phyloP scores from a whole-genome alignment of 441 rosid genomes.

The Aquilaria agallochum region DNA sequence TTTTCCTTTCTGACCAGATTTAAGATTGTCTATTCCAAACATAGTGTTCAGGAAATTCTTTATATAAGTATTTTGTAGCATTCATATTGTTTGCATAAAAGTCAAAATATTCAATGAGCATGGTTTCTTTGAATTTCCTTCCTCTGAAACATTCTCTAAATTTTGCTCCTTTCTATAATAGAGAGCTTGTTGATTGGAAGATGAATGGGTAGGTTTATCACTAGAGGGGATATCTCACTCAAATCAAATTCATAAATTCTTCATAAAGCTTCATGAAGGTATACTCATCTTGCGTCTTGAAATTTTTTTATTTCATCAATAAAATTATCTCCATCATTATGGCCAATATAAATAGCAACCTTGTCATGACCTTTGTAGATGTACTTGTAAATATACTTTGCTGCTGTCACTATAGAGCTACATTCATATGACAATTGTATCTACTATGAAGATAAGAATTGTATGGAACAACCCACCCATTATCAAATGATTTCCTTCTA shows the following conservation, averaged over 20 bases:
- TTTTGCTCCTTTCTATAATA: not conserved
- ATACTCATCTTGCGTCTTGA: not conserved
- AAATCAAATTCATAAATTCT: not conserved
- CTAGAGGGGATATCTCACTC: slow-evolving; percentile 2
- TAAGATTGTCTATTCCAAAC: too few relatives aligned
- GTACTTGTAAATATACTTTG: not conserved
- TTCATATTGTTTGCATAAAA: too few relatives aligned
- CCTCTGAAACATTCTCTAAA: too few relatives aligned
- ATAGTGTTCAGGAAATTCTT: too few relatives aligned
- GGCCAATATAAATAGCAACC: not conserved
- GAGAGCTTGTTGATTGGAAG: not conserved
- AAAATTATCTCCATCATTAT: not conserved
- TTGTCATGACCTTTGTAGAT: slow-evolving; percentile 1
- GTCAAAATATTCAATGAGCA: too few relatives aligned
- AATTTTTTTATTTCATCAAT: not conserved
- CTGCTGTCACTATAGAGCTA: not conserved
- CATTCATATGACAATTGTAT: not conserved
- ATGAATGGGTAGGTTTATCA: not conserved
- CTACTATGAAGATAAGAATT: not conserved
- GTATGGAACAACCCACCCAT: not conserved
- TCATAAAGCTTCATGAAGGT: not conserved
- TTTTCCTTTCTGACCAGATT: too few relatives aligned
- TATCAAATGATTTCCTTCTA: too few relatives aligned
- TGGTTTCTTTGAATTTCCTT: too few relatives aligned
- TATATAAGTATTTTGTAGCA: too few relatives aligned